Evolutionary conservation across 108 stramenopile genomes (phyloP).

Genomic region (Ochromonas danica): DNA sequence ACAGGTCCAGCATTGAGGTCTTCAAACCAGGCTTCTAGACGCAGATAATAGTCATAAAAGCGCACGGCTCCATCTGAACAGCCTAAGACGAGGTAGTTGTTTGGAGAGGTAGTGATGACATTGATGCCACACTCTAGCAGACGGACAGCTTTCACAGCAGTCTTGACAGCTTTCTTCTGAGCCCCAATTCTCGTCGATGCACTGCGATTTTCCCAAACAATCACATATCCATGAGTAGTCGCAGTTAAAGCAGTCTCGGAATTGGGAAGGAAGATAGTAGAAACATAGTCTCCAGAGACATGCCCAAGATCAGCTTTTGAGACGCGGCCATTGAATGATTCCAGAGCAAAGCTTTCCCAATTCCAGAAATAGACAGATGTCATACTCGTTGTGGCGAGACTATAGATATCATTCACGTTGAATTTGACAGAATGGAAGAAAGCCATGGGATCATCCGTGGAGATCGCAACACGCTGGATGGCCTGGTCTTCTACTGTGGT

Average conservation of each 20-base stretch:
- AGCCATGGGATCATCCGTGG: not conserved
- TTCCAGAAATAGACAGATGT: constrained; percentile 55
- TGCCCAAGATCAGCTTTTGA: constrained; percentile 44
- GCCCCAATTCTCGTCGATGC: not conserved
- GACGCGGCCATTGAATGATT: constrained; percentile 42
- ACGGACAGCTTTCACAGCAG: constrained; percentile 33
- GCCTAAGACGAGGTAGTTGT: constrained; percentile 54
- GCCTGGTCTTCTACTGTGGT: constrained; percentile 38
- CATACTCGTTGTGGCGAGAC: constrained; percentile 57
- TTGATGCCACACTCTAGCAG: constrained; percentile 30
- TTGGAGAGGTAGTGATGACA: constrained; percentile 24
- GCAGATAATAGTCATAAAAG: constrained; percentile 58
- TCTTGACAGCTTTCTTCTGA: not conserved
- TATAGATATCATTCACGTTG: constrained; percentile 37
- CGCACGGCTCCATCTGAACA: constrained; percentile 60
- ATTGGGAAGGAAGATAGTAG: constrained; percentile 49
- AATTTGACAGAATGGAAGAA: constrained; percentile 41
- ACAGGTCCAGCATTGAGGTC: constrained; percentile 61
- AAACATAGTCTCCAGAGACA: constrained; percentile 42
- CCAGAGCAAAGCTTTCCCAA: constrained; percentile 49
- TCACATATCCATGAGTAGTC: constrained; percentile 50
- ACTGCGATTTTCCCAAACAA: constrained; percentile 47
- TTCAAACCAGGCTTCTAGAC: constrained; percentile 65
- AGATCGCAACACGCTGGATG: not conserved
- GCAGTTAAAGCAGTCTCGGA: constrained; percentile 52